phyloP scores from a whole-genome alignment of 1,139 yeast species.

The Hanseniaspora uvarum region DNA sequence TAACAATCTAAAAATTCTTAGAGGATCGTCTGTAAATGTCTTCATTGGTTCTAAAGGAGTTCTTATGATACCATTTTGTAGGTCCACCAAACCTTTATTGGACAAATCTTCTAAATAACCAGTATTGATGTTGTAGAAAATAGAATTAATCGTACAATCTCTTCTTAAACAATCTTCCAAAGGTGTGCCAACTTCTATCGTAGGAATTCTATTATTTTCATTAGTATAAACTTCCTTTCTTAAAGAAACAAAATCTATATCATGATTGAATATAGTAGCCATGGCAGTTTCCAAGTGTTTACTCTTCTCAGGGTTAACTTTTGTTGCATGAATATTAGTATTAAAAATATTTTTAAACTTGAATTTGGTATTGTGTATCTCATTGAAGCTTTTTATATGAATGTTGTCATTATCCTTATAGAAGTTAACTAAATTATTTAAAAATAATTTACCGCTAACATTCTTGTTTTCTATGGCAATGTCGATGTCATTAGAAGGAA shows the following conservation, averaged over 20 bases:
- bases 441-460: conserved; percentile 80
- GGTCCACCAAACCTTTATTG: conserved; percentile 59
- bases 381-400: neutral
- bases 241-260: conserved; percentile 84
- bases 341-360: neutral
- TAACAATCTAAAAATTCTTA: conserved; percentile 71
- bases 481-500: conserved; percentile 75
- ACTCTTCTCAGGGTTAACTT: conserved; percentile 85
- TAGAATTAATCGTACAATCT: conserved; percentile 88
- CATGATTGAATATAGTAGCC: conserved; percentile 67
- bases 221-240: conserved; percentile 77
- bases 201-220: conserved; percentile 67
- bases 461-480: conserved; percentile 61
- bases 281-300: conserved; percentile 96
- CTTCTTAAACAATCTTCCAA: conserved; percentile 83
- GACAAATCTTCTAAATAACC: conserved; percentile 76
- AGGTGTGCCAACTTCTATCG: conserved; percentile 70
- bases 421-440: conserved; percentile 38
- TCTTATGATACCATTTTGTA: conserved; percentile 57
- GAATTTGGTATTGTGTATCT: conserved; percentile 24
- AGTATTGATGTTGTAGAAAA: conserved; percentile 70
- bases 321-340: conserved; percentile 57
- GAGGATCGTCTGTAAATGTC: conserved; percentile 88
- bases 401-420: conserved; percentile 28
- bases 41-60: conserved; percentile 73